phyloP scores from a whole-genome alignment of 2,329 filamentous ascomycete genomes.

The Trichoderma afroharzianum region DNA sequence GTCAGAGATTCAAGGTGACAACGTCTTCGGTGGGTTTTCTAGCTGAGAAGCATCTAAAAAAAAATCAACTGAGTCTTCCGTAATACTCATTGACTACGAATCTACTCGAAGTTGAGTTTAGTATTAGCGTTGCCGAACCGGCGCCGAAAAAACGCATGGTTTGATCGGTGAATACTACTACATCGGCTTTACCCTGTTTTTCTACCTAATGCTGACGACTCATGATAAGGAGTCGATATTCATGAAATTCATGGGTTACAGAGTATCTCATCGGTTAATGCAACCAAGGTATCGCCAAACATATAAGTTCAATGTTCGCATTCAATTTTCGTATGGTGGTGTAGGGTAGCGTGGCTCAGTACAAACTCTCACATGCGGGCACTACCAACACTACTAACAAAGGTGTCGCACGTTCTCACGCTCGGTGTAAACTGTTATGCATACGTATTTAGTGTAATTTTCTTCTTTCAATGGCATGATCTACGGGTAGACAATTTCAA shows the following conservation, averaged over 20 bases:
- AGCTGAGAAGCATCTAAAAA: neutral
- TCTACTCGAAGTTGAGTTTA: neutral
- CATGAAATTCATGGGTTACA: neutral
- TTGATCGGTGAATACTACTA: neutral
- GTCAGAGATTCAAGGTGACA: neutral
- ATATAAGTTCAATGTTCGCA: neutral
- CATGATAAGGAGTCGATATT: neutral
- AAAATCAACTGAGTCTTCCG: neutral
- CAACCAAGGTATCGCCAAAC: neutral
- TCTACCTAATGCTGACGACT: neutral
- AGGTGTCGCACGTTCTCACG: neutral
- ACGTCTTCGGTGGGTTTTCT: neutral
- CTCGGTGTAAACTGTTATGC: neutral
- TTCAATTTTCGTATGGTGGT: neutral
- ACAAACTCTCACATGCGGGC: neutral
- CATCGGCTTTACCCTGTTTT: neutral
- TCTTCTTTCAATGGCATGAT: neutral
- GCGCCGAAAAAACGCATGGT: neutral
- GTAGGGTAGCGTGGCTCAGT: neutral
- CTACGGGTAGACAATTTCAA: neutral
- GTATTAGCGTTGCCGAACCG: neutral
- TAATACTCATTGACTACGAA: neutral
- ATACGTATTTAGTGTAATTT: neutral
- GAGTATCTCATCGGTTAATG: too few relatives aligned
- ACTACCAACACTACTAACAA: neutral